Evolutionary conservation across 441 rosid genomes (phyloP).

Genomic region (Breynia disticha): DNA sequence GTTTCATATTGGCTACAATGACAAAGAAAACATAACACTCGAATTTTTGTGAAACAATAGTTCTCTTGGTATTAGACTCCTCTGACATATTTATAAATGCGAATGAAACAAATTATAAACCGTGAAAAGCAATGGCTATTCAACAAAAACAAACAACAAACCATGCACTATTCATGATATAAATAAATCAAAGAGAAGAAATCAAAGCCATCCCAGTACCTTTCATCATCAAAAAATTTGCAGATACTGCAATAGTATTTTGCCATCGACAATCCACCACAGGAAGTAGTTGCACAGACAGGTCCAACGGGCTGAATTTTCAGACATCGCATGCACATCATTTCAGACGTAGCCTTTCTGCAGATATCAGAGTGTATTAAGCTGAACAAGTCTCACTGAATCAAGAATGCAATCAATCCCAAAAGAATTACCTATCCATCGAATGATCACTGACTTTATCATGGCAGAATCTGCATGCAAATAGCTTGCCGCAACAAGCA

Average conservation of each 20-base stretch:
- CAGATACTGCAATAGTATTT: conserved; percentile 82
- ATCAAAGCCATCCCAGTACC: conserved; percentile 30
- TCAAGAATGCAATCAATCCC: conserved; percentile 4
- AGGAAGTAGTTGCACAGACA: conserved; percentile 58
- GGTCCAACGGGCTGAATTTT: conserved; percentile 80
- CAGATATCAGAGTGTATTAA: conserved; percentile 13
- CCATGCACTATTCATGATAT: neutral
- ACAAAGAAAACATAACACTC: conserved; percentile 1
- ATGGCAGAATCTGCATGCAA: conserved; percentile 85
- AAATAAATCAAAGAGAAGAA: neutral
- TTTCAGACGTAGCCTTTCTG: conserved; percentile 90
- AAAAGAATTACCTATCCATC: conserved; percentile 65
- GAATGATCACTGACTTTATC: conserved; percentile 92
- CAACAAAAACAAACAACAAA: neutral
- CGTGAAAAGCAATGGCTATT: no score
- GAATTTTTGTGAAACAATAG: neutral
- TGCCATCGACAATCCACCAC: conserved; percentile 71
- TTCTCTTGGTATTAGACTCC: neutral
- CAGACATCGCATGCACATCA: conserved; percentile 96
- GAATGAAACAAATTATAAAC: no score
- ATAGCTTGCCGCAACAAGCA: conserved; percentile 81
- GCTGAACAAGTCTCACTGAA: conserved; percentile 11
- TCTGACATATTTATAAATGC: no score
- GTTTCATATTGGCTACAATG: neutral
- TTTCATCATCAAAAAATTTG: conserved; percentile 92